These are phyloP conservation scores for Epicoccum sorghinum DNA, from an alignment of 2,329 filamentous ascomycete species.

Conservation along the genomic window DNA sequence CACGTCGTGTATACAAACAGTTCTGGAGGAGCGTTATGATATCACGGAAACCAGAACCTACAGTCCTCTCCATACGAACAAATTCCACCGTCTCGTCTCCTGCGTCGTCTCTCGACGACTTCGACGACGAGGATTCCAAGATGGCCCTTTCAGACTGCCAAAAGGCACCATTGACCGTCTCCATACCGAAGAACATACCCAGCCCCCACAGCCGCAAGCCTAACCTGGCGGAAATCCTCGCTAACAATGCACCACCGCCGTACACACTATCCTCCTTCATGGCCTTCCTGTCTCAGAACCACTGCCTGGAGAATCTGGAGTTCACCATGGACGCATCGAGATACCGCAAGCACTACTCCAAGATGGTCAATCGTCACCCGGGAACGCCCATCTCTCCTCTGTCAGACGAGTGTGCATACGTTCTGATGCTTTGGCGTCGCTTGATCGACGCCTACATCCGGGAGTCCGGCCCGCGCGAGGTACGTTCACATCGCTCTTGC, in stretches of 20 bases:
- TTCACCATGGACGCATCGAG: conserved; percentile 94
- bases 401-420: conserved; percentile 67
- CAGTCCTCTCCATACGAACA: conserved; percentile 40
- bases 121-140: conserved; percentile 55
- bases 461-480: conserved; percentile 46
- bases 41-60: conserved; percentile 36
- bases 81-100: conserved; percentile 44
- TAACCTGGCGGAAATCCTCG: conserved; percentile 83
- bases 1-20: conserved; percentile 45
- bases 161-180: conserved; percentile 56
- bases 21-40: conserved; percentile 48
- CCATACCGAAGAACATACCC: conserved; percentile 52
- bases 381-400: conserved; percentile 57
- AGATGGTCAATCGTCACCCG: conserved; percentile 60
- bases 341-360: conserved; percentile 72
- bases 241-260: conserved; percentile 82
- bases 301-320: conserved; percentile 94
- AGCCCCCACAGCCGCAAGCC: conserved; percentile 67
- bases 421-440: conserved; percentile 84
- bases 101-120: conserved; percentile 37
- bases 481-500: conserved; percentile 18
- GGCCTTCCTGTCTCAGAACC: conserved; percentile 95
- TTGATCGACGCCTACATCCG: conserved; percentile 86
- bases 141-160: conserved; percentile 56
- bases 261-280: conserved; percentile 94